Base-by-base conservation (phyloP, 306 rosid species). In the Rosa multiflora region DNA sequence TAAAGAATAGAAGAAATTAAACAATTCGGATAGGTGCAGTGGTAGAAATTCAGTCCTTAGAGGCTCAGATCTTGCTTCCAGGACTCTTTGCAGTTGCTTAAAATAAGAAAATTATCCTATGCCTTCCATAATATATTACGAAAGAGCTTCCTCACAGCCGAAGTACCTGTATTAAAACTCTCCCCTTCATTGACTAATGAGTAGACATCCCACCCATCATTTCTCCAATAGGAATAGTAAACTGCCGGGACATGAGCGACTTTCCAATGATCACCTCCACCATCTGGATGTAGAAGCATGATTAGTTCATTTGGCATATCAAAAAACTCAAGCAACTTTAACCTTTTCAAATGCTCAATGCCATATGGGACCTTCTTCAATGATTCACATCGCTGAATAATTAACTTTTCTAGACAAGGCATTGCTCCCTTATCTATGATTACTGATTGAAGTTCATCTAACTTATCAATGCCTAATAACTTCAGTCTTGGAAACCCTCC, bases 291-390 rank as follows among this genome's bases (percentile, higher is more conserved):
- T 11, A 82, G 82, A 64, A 52, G 51, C 72, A 18, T 46, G 75
- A 82, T 53, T 4, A 82, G n/a, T n/a, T 82, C 82, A 26, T 78
- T 23, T 17, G 78, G 79, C 85, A 82, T 73, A n/a, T 82, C 74
- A 4, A 76, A 70, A 63, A 77, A 63, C 15, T 77, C 74, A 1
- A 72, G 77, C 26, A 78, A 17, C 29, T 77, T 72, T 43, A 72
- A 52, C 6, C 20, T 67, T 18, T 12, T 32, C 8, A 82, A 66
- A 35, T 59, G 76, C 15, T 67, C 67, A 21, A 78, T 82, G 32
- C 82, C 85, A 20, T 23, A 29, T 14, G 80, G 84, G 10, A 78
- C 75, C 20, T 55, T 73, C 75, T 32, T 9, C 63, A 73, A 8
- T 13, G 10, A 8, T 18, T 73, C 35, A 29, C 85, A 82, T 8